A percentile compares a stretch with the other conserved stretches of the same genome.
These are phyloP conservation scores for Phialemonium atrogriseum DNA, from an alignment of 2,329 filamentous ascomycete genomes.

Conservation along the genomic window DNA sequence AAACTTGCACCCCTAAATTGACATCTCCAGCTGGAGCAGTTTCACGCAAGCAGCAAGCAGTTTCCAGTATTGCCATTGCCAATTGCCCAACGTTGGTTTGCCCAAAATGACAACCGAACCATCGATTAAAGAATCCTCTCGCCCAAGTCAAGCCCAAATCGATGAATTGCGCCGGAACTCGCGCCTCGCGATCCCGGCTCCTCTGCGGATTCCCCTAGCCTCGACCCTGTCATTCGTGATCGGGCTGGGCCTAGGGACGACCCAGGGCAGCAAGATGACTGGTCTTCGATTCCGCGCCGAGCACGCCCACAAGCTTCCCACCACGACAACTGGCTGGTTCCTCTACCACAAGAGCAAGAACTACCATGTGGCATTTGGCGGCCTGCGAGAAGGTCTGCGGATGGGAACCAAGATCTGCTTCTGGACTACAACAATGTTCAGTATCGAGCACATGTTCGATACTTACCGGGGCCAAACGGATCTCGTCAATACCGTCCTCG, in stretches of 20 bases:
- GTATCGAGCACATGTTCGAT: constrained; percentile 80
- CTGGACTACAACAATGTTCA: constrained; percentile 70
- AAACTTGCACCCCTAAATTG: too few species aligned
- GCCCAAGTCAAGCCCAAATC: constrained; percentile 20
- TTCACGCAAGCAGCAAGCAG: too few species aligned
- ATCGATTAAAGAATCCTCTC: too few species aligned
- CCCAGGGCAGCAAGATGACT: constrained; percentile 64
- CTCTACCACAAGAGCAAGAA: constrained; percentile 99
- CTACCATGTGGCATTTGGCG: constrained; percentile 74
- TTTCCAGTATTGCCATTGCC: too few species aligned
- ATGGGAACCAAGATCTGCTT: constrained; percentile 64
- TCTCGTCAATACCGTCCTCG: constrained; percentile 71
- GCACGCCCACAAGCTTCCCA: constrained; percentile 88
- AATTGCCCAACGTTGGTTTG: too few species aligned
- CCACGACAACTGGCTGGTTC: constrained; percentile 80
- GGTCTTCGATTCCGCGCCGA: constrained; percentile 86
- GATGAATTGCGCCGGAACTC: constrained; percentile 27
- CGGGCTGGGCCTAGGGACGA: constrained; percentile 63
- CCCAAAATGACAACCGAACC: too few species aligned
- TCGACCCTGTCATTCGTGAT: constrained; percentile 54
- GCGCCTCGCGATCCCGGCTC: constrained; percentile 54
- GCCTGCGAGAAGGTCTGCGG: constrained; percentile 66
- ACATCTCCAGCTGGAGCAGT: too few species aligned
- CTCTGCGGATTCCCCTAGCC: constrained; percentile 58
- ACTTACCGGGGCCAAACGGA: constrained; percentile 62